Evolutionary conservation across 1,284 basidiomycete species (phyloP), one percentile per base, ranked within the genome.

Genomic region (Cryptococcus sp.): DNA sequence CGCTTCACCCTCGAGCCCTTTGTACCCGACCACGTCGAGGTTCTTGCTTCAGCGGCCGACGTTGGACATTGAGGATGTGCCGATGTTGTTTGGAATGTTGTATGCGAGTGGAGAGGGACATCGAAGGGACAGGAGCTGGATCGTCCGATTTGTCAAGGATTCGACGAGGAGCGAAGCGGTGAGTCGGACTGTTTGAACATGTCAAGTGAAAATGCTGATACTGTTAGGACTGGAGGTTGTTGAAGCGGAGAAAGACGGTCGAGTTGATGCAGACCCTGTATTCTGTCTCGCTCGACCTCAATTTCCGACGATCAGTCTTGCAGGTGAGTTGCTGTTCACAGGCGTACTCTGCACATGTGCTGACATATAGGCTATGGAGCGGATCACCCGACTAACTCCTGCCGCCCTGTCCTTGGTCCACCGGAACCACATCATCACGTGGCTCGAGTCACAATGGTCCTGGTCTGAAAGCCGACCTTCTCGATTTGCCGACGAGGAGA

Each of bases 121-220:
- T 82, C 85, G 83, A 72, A 84, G 83, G 63, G 89, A 97, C 62
- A 78, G 90, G 19, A 77, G 77, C 2, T 97, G 91, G 91, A 91
- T 97, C 42, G 74, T 97, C 36, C 79, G 84, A 36, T 86, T 91
- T 67, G 72, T 97, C 32, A 77, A 83, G 0, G 89, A 94, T 58
- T 87, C 86, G 0, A 83, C 90, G 77, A 76, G 78, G 48, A 79
- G 80, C 23, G 68, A 74, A 23, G 68, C 73, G 21, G 71, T 73
- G 31, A 62, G 69, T 63, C 18, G n/a, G n/a, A n/a, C n/a, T 12
- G 7, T 12, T 16, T 7, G 21, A 36, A 22, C 14, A 19, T 9
- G 4, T 32, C 19, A 1, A 14, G 34, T 18, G 28, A 2, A 22
- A 5, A 18, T 46, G 41, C 26, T 47, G 39, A 19, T 5, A 43